Conservation (phyloP, 2,329 filamentous ascomycete genomes). For the Sporothrix phasma region DNA sequence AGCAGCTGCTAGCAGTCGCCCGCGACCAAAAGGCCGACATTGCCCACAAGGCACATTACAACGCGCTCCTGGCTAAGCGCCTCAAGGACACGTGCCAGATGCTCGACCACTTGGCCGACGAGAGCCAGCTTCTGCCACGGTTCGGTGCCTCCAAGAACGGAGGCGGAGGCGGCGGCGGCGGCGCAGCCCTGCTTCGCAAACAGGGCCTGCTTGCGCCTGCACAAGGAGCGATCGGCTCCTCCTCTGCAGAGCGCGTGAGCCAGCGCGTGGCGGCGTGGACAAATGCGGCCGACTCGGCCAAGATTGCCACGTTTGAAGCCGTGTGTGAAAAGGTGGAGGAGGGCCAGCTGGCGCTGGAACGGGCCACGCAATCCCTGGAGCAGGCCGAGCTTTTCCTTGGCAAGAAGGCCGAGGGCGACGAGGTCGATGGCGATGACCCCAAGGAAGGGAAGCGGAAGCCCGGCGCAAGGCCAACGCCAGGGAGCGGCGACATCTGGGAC, state of each 20-base stretch:
- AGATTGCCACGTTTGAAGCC: conserved; percentile 46
- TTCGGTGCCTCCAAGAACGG: conserved; percentile 33
- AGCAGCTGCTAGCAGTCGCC: conserved; percentile 41
- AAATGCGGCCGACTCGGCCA: conserved; percentile 49
- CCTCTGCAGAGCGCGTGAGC: conserved; percentile 31
- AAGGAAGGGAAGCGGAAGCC: background rate
- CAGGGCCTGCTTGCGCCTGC: conserved; percentile 31
- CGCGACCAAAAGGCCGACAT: conserved; percentile 48
- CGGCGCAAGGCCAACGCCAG: conserved; percentile 18
- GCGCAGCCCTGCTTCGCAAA: conserved; percentile 20
- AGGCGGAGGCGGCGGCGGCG: background rate
- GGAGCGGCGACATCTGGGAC: conserved; percentile 37
- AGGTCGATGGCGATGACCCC: background rate
- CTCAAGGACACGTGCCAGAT: conserved; percentile 40
- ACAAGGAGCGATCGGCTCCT: conserved; percentile 29
- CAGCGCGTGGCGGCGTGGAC: conserved; percentile 46
- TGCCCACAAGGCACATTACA: conserved; percentile 49
- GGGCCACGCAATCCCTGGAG: conserved; percentile 39
- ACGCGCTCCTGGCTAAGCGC: conserved; percentile 39
- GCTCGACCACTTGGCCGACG: conserved; percentile 47
- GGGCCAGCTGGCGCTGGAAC: conserved; percentile 46
- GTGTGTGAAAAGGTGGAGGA: conserved; percentile 51
- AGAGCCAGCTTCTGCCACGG: conserved; percentile 50
- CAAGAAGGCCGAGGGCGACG: conserved; percentile 19
- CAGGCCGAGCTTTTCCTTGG: conserved; percentile 40